Evolutionary conservation across 1,284 basidiomycete genomes (phyloP), one percentile per base, ranked within the genome.

Genomic region (Cronartium ribicola): DNA sequence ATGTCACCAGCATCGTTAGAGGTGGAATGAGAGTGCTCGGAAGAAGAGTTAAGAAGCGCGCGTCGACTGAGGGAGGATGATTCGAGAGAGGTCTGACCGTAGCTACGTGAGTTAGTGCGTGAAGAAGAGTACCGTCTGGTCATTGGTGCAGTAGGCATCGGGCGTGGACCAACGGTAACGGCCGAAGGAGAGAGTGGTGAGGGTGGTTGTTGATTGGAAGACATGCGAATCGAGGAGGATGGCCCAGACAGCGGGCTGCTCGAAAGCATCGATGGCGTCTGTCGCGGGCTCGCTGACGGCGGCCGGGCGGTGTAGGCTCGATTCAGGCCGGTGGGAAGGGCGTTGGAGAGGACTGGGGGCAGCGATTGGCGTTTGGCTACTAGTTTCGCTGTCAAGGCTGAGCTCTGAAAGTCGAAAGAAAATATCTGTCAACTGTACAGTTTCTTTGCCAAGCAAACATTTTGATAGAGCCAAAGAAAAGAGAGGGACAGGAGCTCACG

Each of bases 321-420:
- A 44, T 72, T 64, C 11, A 59, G 14, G 14, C 60, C 43, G 8
- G 36, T 13, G 14, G 71, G 64, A 6, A 73, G 22, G 17, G 71
- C 55, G 13, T 73, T 66, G n/a, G 71, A 73, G 29, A 66, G 40
- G 40, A 73, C 71, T 4, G 71, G 71, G 4, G 71, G 71, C 36
- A 73, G 60, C n/a, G 71, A 73, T 60, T 57, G 63, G 20, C 64
- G 48, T 41, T 72, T 61, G 13, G 63, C 62, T 57, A 57, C 63
- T 20, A 73, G 57, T 61, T 73, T 73, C n/a, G 71, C 71, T 3
- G 71, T 73, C 22, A 73, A 66, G 60, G 71, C 64, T 44, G 71
- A 73, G n/a, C 71, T 73, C 71, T 73, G 48, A 57, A 36, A 5
- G 8, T 17, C 37, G 22, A 46, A n/a, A 51, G 29, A 14, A 46